Evolutionary conservation across 441 rosid genomes (phyloP), one percentile per base, ranked within the genome.

Genomic region (Populus hybrid): DNA sequence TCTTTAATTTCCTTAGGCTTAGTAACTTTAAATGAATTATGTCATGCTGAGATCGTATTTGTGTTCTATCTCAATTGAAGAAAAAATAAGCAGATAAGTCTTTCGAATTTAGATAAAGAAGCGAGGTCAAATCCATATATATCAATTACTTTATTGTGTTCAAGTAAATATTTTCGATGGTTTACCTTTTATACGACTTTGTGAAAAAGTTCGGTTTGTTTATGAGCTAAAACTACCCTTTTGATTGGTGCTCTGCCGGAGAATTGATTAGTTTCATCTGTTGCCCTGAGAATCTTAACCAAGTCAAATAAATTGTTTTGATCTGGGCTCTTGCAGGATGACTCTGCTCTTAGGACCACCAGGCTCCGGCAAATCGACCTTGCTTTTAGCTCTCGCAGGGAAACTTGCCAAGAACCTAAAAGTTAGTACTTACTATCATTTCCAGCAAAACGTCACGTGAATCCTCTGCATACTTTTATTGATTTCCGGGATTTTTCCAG

Each of bases 311-410:
- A 74, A 74, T 46, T 73, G 3, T 32, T n/a, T 71, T 24, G 71
- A 74, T 68, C 69, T 59, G 53, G 30, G 26, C 21, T 34, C 4
- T 50, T 70, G 75, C 70, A 95, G 98, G 92, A 93, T 95, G 99
- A 92, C 99, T 12, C 81, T 95, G 83, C 89, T 95, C 21, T 84
- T 94, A 75, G 99, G 98, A 82, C 98, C 99, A 71, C 99, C 99
- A 0, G 97, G 97, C 57, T 91, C 98, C 0, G 99, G 98, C 12
- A 94, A 94, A 86, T 92, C 98, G n/a, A 84, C 94, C 35, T 85
- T 94, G 81, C 94, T 95, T 53, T 81, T 82, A 78, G 95, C 97
- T 82, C 94, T 95, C 12, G 88, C 98, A 0, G 99, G 99, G 69
- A 95, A 95, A 82, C 94, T 94, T 80, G 92, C 82, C 73, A 36